Percentiles rank a stretch among this genome's conserved stretches.
Conservation (phyloP, 768 basidiomycete genomes). For the Dioszegia aurantiaca region DNA sequence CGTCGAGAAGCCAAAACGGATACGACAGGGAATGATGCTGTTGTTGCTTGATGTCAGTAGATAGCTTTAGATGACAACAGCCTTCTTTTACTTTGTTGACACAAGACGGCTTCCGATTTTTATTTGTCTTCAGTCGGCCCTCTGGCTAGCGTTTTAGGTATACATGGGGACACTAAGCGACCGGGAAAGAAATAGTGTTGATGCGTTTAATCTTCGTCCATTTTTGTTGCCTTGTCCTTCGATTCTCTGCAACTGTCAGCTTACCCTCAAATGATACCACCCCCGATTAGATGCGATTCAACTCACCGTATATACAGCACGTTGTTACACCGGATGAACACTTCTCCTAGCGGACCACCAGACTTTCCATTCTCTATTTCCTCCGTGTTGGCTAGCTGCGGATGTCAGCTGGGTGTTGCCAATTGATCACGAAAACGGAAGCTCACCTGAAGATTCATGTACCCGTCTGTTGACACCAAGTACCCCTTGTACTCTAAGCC, state of each 20-base stretch:
- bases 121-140: too few species aligned
- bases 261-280: background rate
- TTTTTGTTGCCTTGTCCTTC: slow-evolving; percentile 31
- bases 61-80: too few species aligned
- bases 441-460: slow-evolving; percentile 96
- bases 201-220: slow-evolving; percentile 32
- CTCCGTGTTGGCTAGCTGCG: slow-evolving; percentile 94
- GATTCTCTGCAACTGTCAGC: slow-evolving; percentile 25
- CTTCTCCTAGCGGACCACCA: slow-evolving; percentile 94
- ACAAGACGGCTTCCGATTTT: too few species aligned
- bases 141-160: background rate
- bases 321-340: slow-evolving; percentile 95
- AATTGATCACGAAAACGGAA: background rate
- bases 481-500: slow-evolving; percentile 99
- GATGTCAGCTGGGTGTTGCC: background rate
- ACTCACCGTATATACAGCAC: slow-evolving; percentile 73
- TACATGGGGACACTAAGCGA: slow-evolving; percentile 8
- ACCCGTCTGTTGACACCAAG: slow-evolving; percentile 95
- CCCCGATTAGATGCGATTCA: background rate
- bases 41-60: too few species aligned
- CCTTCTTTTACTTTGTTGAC: too few species aligned
- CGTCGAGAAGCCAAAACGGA: background rate
- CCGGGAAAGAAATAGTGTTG: background rate
- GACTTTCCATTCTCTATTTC: slow-evolving; percentile 95
- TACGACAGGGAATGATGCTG: background rate